Evolutionary conservation across 116 monocot genomes (phyloP).

Genomic region (Phalaenopsis hybrid): DNA sequence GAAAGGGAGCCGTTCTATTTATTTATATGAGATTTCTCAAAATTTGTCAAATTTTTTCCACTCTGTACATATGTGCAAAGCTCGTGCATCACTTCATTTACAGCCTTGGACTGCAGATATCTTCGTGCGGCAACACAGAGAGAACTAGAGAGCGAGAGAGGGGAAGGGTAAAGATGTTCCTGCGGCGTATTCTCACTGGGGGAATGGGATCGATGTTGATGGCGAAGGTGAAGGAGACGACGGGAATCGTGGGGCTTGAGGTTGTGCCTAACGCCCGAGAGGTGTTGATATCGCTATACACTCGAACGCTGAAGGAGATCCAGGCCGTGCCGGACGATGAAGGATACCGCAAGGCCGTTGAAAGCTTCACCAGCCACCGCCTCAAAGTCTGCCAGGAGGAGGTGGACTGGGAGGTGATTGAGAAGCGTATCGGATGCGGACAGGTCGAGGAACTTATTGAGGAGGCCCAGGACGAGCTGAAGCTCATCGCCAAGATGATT

Average conservation of each 20-base stretch:
- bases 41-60: too few relatives aligned
- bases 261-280: slow-evolving; percentile 88
- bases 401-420: slow-evolving; percentile 80
- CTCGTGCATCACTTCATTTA: too few relatives aligned
- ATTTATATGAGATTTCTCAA: too few relatives aligned
- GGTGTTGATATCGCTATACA: slow-evolving; percentile 79
- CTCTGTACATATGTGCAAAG: too few relatives aligned
- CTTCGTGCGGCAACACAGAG: background rate
- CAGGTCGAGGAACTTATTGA: slow-evolving; percentile 98
- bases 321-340: slow-evolving; percentile 75
- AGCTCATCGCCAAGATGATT: slow-evolving; percentile 80
- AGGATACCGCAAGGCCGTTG: slow-evolving; percentile 88
- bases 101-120: background rate
- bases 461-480: slow-evolving; percentile 90
- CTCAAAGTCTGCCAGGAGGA: slow-evolving; percentile 77
- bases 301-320: slow-evolving; percentile 71
- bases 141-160: background rate
- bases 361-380: slow-evolving; percentile 72
- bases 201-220: slow-evolving; percentile 14
- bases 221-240: slow-evolving; percentile 68
- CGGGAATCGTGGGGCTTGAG: slow-evolving; percentile 88
- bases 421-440: slow-evolving; percentile 71
- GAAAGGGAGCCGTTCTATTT: too few relatives aligned
- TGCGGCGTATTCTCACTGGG: slow-evolving; percentile 15
- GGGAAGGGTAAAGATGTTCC: slow-evolving; percentile 16